Evolutionary conservation across 2,329 filamentous ascomycete genomes (phyloP).

Genomic region (Ceratocystis albifundus): DNA sequence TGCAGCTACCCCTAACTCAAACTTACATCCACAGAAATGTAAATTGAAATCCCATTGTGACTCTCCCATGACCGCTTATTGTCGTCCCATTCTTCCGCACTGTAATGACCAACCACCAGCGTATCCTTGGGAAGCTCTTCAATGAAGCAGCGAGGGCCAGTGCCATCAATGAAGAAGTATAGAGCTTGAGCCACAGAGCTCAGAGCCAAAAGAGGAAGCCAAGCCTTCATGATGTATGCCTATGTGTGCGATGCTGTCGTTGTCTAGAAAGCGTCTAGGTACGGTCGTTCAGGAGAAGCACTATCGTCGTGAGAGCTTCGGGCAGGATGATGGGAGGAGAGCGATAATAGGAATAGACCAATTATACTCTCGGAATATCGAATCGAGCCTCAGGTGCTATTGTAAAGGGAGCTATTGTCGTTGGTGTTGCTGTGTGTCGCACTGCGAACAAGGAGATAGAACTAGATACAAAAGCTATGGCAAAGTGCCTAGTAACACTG

Average conservation of each 20-base stretch:
- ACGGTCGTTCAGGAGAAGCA: background rate
- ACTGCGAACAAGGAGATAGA: background rate
- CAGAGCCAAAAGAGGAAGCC: constrained; percentile 57
- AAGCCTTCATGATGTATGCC: constrained; percentile 40
- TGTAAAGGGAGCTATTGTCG: background rate
- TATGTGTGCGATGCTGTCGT: background rate
- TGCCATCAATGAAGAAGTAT: constrained; percentile 90
- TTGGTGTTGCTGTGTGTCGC: background rate
- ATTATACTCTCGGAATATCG: background rate
- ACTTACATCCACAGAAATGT: constrained; percentile 76
- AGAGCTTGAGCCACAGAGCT: constrained; percentile 61
- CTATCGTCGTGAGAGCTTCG: background rate
- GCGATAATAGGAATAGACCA: background rate
- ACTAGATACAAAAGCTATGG: constrained; percentile 11
- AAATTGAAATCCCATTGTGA: constrained; percentile 67
- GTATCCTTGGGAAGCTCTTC: constrained; percentile 97
- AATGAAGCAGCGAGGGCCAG: constrained; percentile 85
- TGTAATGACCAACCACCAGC: constrained; percentile 85
- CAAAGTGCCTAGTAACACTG: constrained; percentile 7
- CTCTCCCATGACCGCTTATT: constrained; percentile 54
- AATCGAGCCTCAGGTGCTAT: too few relatives aligned
- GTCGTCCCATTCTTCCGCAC: constrained; percentile 72
- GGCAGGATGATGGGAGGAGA: background rate
- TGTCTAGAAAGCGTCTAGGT: background rate
- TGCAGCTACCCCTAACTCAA: background rate